Conservation (phyloP, 768 basidiomycete genomes). For the Arthromyces matolae region DNA sequence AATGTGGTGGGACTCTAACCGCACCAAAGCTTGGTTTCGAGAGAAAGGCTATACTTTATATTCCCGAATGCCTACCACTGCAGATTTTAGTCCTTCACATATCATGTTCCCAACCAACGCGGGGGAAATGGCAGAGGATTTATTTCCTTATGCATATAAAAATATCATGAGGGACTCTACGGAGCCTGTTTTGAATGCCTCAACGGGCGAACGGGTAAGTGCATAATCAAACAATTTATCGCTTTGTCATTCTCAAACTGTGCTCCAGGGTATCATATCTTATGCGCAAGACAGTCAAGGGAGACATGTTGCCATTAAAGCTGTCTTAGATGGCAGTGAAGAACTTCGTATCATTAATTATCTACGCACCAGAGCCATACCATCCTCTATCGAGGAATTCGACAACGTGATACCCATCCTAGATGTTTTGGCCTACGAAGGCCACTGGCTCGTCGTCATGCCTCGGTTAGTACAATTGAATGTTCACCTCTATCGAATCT, state of each 20-base stretch:
- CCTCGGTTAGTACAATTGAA: constrained; percentile 17
- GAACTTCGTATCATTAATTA: background rate
- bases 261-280: constrained; percentile 1
- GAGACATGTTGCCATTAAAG: constrained; percentile 10
- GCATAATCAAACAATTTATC: background rate
- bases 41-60: constrained; percentile 1
- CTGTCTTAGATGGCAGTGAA: background rate
- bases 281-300: constrained; percentile 6
- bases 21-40: background rate
- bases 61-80: background rate
- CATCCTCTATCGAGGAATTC: background rate
- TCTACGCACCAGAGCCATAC: background rate
- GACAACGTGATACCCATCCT: constrained; percentile 19
- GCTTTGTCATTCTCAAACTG: too few relatives aligned
- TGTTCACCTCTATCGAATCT: background rate
- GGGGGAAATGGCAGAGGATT: background rate
- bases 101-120: background rate
- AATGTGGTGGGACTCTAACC: constrained; percentile 1
- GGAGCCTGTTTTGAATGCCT: background rate
- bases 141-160: background rate
- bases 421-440: constrained; percentile 20
- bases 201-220: background rate
- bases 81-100: background rate
- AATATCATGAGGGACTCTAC: background rate
- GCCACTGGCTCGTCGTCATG: constrained; percentile 25